Conservation (phyloP, 2,329 filamentous ascomycete species). For the Colletotrichum chrysophilum region DNA sequence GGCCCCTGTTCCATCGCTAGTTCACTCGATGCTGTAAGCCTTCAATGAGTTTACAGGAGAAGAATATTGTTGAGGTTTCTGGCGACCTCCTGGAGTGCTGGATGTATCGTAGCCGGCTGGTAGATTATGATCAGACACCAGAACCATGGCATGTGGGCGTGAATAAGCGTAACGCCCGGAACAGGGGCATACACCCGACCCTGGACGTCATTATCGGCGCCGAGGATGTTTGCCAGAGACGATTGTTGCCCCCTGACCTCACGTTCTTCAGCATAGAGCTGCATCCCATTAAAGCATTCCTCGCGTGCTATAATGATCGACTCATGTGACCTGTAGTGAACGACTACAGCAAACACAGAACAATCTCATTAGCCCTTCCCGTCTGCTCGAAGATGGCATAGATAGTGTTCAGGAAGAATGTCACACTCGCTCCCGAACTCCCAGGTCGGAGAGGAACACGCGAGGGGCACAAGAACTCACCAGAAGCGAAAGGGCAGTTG, state of each 20-base stretch:
- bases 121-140: background rate
- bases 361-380: background rate
- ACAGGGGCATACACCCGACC: no score
- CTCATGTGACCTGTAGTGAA: background rate
- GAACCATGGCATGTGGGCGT: background rate
- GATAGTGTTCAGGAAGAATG: background rate
- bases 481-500: background rate
- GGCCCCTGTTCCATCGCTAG: background rate
- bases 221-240: background rate
- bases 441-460: background rate
- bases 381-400: background rate
- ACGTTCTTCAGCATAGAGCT: background rate
- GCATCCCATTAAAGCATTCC: background rate
- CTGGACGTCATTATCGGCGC: background rate
- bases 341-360: background rate
- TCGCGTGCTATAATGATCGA: no score
- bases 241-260: background rate
- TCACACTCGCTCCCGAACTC: background rate
- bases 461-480: background rate
- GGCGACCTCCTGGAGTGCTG: background rate
- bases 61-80: background rate
- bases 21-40: background rate
- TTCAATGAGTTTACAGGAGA: background rate
- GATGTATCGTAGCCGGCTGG: background rate
- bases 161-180: background rate